Evolutionary conservation across 2,329 filamentous ascomycete genomes (phyloP).

Genomic region (Diaporthe sp.): DNA sequence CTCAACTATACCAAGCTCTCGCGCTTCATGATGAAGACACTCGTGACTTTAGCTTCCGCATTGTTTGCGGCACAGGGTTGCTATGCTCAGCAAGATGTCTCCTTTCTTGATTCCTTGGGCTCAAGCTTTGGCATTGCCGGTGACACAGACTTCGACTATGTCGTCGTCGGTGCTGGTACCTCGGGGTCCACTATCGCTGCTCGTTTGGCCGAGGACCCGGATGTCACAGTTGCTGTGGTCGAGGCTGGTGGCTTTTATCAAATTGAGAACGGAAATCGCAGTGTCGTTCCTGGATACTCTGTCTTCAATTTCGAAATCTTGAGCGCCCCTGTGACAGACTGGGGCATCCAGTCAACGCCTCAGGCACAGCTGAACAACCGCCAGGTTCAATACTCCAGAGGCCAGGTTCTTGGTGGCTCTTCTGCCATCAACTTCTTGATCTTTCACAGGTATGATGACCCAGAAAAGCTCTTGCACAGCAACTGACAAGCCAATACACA

Average conservation of each 20-base stretch:
- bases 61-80: not conserved
- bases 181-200: conserved; percentile 37
- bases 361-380: conserved; percentile 25
- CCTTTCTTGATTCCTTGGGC: conserved; percentile 3
- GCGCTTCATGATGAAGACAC: not conserved
- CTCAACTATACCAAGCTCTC: not conserved
- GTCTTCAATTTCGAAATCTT: conserved; percentile 17
- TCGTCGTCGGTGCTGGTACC: conserved; percentile 38
- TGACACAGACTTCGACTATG: conserved; percentile 40
- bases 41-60: not conserved
- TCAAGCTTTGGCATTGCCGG: not conserved
- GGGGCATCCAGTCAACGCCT: conserved; percentile 33
- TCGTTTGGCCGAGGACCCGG: conserved; percentile 26
- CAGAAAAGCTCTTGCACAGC: not conserved
- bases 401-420: conserved; percentile 33
- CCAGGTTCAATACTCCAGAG: conserved; percentile 36
- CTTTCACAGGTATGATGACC: not conserved
- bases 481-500: not conserved
- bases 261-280: conserved; percentile 36
- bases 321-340: conserved; percentile 35
- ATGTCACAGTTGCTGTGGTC: conserved; percentile 35
- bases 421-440: conserved; percentile 23
- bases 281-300: conserved; percentile 37
- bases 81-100: not conserved
- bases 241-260: conserved; percentile 40